Evolutionary conservation across 2,329 filamentous ascomycete species (phyloP), one percentile per base, ranked within the genome.

Genomic region (Botryotinia narcissicola): DNA sequence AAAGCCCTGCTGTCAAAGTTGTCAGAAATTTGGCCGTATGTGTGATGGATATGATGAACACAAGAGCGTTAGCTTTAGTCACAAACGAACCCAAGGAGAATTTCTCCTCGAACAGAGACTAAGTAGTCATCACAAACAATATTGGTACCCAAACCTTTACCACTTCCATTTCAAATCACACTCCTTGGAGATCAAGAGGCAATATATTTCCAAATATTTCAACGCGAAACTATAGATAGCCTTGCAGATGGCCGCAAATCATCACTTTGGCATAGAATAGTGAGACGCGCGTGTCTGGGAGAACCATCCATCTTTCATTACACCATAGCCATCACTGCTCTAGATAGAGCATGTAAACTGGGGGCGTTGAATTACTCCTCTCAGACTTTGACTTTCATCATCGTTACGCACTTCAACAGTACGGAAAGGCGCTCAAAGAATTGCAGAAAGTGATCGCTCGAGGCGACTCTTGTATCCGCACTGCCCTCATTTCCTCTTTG

Each of bases 271-370:
- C 44, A 71, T n/a, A 54, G 63, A 20, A 73, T 78, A 29, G 25
- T 18, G 5, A 74, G 73, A 1, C 74, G 77, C 62, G 72, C 69
- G 7, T 61, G 67, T 44, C 51, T 76, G 29, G 51, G 18, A 44
- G 74, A 78, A 44, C 63, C 61, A 12, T 76, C 72, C 22, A 70
- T 77, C 1, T 18, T 62, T 25, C 69, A 76, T 66, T 76, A 73
- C 20, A 72, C 74, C 1, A 67, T 20, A 54, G 75, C 75, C 2
- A 37, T 77, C 14, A 73, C 73, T 3, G 74, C 74, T 22, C 44
- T 78, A 6, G 64, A 64, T 14, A 69, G 48, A 70, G 37, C 62
- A n/a, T 35, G 68, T 20, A 22, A 35, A 70, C 20, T 48, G 5
- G 59, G 37, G 37, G 7, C 25, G n/a, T 64, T 6, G 16, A 40